Percentiles rank a stretch among this genome's conserved stretches.
These are phyloP conservation scores for Phyllostachys edulis DNA, from an alignment of 176 grass and related monocot species.

Conservation along the genomic window DNA sequence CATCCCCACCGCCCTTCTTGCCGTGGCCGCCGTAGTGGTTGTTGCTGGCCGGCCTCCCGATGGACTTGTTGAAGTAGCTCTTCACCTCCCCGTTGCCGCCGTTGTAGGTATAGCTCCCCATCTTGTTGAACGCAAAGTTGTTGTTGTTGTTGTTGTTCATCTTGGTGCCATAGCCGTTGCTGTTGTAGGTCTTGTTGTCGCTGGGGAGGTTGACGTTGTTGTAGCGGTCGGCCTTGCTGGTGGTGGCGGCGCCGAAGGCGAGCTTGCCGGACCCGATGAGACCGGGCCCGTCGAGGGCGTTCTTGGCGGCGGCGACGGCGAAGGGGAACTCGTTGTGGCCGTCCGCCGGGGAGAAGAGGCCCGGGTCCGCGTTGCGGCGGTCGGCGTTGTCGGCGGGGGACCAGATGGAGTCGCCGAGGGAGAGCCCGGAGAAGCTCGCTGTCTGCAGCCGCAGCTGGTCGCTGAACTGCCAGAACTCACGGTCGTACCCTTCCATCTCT, in stretches of 20 bases:
- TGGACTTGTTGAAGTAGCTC: constrained; percentile 92
- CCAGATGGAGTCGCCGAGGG: constrained; percentile 91
- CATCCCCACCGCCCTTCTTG: constrained; percentile 50
- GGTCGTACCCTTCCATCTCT: constrained; percentile 54
- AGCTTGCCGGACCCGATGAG: constrained; percentile 72
- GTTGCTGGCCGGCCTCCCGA: constrained; percentile 60
- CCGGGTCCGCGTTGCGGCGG: constrained; percentile 25
- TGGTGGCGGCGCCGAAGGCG: constrained; percentile 67
- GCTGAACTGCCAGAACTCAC: constrained; percentile 94
- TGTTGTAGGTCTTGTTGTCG: constrained; percentile 19
- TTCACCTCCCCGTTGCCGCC: constrained; percentile 56
- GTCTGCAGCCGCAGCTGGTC: constrained; percentile 89
- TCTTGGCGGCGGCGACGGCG: background rate
- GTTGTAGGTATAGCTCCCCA: constrained; percentile 22
- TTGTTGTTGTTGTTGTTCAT: background rate
- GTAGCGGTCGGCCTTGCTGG: constrained; percentile 51
- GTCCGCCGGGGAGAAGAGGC: background rate
- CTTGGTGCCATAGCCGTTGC: constrained; percentile 5
- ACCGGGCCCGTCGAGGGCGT: background rate
- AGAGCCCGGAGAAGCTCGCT: constrained; percentile 65
- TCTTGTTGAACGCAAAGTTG: constrained; percentile 32
- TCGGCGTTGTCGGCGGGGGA: constrained; percentile 27
- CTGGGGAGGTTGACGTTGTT: constrained; percentile 41
- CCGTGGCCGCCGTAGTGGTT: background rate
- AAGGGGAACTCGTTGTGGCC: background rate